A percentile compares a stretch with the other conserved stretches of the same genome.
phyloP scores from a whole-genome alignment of 2,329 filamentous ascomycete genomes.

The Trichophyton mentagrophytes region DNA sequence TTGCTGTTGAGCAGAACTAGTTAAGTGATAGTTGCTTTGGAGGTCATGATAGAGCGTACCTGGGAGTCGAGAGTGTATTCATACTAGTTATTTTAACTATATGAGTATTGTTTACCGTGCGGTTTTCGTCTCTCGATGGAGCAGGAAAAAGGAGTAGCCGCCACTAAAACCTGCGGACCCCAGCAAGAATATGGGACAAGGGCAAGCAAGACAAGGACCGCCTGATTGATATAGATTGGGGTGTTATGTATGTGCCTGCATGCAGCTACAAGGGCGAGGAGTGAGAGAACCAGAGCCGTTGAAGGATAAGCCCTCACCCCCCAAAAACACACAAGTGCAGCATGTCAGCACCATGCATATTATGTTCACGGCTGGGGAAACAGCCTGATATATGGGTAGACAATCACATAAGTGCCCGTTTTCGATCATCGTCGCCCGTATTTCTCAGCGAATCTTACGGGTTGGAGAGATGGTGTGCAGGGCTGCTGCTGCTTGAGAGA shows the following conservation, averaged over 20 bases:
- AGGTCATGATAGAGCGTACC: background rate
- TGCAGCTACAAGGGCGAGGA: background rate
- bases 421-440: background rate
- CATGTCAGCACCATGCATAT: background rate
- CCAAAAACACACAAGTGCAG: background rate
- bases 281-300: background rate
- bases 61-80: background rate
- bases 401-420: background rate
- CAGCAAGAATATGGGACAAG: background rate
- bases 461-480: background rate
- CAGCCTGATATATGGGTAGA: background rate
- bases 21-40: background rate
- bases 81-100: background rate
- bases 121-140: background rate
- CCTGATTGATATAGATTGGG: background rate
- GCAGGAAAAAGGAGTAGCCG: background rate
- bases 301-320: background rate
- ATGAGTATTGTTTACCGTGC: background rate
- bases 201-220: background rate
- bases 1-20: background rate
- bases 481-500: background rate
- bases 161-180: background rate
- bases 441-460: slow-evolving; percentile 1
- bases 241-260: slow-evolving; percentile 1
- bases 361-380: background rate